These are phyloP conservation scores for Xeromyces bisporus DNA, from an alignment of 495 filamentous ascomycete species.

Conservation along the genomic window DNA sequence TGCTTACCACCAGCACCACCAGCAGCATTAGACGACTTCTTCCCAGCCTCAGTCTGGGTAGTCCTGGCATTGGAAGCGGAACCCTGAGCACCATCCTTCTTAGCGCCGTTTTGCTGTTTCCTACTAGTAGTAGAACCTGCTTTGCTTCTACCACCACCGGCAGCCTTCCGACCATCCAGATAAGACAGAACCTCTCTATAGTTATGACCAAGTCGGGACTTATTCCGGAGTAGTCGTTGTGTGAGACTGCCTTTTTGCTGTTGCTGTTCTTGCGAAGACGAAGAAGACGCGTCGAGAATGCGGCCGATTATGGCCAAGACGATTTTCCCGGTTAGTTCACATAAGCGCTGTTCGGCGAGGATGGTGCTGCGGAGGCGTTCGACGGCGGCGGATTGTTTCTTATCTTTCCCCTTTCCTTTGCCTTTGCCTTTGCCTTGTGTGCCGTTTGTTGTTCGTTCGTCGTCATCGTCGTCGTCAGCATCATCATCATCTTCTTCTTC, in stretches of 20 bases:
- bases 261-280: too few relatives aligned
- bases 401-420: neutral
- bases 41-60: too few relatives aligned
- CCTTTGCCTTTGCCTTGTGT: too few relatives aligned
- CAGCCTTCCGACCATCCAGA: slow-evolving; percentile 43
- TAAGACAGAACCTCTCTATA: slow-evolving; percentile 61
- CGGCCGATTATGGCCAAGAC: slow-evolving; percentile 61
- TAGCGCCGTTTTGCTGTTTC: slow-evolving; percentile 19
- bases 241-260: slow-evolving; percentile 39
- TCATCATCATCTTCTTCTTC: slow-evolving; percentile 42
- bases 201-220: slow-evolving; percentile 47
- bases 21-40: too few relatives aligned
- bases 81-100: too few relatives aligned
- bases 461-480: slow-evolving; percentile 25
- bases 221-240: slow-evolving; percentile 50
- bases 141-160: slow-evolving; percentile 29
- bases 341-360: slow-evolving; percentile 64
- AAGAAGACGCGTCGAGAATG: slow-evolving; percentile 46
- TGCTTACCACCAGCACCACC: slow-evolving; percentile 1
- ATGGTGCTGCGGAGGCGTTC: slow-evolving; percentile 44
- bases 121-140: slow-evolving; percentile 18
- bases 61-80: too few relatives aligned
- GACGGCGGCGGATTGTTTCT: neutral
- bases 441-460: too few relatives aligned
- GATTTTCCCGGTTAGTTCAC: slow-evolving; percentile 66